Conservation (phyloP, 768 basidiomycete species). For the Mycena floridula region DNA sequence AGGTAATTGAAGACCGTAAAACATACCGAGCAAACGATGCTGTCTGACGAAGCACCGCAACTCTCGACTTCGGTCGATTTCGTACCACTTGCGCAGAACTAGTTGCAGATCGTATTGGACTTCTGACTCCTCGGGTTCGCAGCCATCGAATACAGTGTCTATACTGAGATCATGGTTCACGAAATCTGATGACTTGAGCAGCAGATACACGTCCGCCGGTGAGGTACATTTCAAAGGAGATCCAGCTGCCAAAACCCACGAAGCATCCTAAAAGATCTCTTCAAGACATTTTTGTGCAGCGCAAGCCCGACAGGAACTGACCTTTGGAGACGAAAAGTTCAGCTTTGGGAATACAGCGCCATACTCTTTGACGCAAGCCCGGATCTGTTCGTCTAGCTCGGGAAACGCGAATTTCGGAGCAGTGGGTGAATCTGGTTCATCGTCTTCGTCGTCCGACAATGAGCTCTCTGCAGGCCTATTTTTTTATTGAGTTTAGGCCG, state of each 20-base stretch:
- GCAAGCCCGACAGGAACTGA: conserved; percentile 17
- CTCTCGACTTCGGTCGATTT: conserved; percentile 79
- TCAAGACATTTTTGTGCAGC: not conserved
- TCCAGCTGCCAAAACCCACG: conserved; percentile 83
- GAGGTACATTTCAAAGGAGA: conserved; percentile 83
- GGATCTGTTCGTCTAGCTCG: conserved; percentile 69
- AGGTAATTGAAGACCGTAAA: not conserved
- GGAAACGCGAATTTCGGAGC: conserved; percentile 62
- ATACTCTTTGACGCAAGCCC: conserved; percentile 57
- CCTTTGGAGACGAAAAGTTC: conserved; percentile 93
- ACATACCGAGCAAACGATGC: conserved; percentile 64
- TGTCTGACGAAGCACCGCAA: conserved; percentile 86
- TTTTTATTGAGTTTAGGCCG: not conserved
- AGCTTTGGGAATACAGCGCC: conserved; percentile 92
- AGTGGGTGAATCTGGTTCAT: conserved; percentile 31
- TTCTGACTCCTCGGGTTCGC: conserved; percentile 21
- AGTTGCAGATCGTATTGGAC: conserved; percentile 65
- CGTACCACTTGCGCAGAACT: conserved; percentile 86
- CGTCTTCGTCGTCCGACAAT: conserved; percentile 53
- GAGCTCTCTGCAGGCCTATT: conserved; percentile 46
- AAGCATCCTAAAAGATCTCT: conserved; percentile 61
- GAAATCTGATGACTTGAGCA: conserved; percentile 92
- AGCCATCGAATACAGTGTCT: conserved; percentile 63
- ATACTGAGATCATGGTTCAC: conserved; percentile 69
- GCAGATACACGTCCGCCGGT: conserved; percentile 85